These are phyloP conservation scores for Cryptococcus floricola DNA, from an alignment of 1,284 basidiomycete species.

Conservation along the genomic window DNA sequence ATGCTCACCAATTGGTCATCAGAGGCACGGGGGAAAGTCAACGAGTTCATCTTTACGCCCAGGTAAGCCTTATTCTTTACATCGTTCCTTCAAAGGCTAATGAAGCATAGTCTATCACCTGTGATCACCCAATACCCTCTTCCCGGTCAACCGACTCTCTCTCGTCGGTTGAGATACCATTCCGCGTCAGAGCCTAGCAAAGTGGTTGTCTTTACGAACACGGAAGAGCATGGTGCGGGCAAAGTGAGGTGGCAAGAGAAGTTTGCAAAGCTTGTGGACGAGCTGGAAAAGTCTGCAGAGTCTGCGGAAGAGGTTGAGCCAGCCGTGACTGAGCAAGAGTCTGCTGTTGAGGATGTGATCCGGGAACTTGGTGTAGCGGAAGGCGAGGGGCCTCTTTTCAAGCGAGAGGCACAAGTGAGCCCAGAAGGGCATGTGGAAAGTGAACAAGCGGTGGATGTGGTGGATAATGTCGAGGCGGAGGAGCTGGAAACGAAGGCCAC, in stretches of 20 bases:
- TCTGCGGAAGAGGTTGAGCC: not conserved
- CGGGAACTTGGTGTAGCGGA: not conserved
- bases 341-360: not conserved
- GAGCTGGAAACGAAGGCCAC: not conserved
- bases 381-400: not conserved
- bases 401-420: not conserved
- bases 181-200: not conserved
- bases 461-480: not conserved
- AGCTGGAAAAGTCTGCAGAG: conserved; percentile 9
- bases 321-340: not conserved
- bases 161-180: conserved; percentile 10
- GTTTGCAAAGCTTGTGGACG: not conserved
- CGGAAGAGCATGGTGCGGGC: not conserved
- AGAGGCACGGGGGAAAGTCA: not conserved
- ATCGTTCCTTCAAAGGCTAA: not conserved
- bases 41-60: conserved; percentile 9
- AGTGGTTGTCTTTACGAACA: conserved; percentile 8
- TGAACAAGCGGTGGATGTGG: not conserved
- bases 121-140: conserved; percentile 14
- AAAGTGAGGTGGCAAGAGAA: not conserved
- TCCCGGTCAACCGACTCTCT: not conserved
- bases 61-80: conserved; percentile 3
- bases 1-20: conserved; percentile 6
- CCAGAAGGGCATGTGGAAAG: not conserved
- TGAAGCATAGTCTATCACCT: conserved; percentile 8